These are phyloP conservation scores for Camellia lanceoleosa DNA, from an alignment of 148 eudicot genomes.

Conservation along the genomic window DNA sequence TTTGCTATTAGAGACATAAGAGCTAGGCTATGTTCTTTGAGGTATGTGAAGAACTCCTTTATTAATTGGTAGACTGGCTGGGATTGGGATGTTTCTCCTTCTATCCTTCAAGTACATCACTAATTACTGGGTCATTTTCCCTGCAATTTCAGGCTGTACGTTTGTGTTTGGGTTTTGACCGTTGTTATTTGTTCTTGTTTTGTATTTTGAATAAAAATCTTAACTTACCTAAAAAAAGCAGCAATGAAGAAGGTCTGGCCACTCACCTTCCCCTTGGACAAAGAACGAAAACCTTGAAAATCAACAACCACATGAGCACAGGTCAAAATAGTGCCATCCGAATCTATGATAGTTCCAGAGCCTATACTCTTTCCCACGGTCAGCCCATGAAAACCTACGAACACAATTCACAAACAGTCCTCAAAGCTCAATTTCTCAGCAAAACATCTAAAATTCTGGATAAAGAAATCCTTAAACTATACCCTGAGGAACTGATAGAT, in stretches of 20 bases:
- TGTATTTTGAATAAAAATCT: too few species aligned
- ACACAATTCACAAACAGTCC: background rate
- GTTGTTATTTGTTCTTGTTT: too few species aligned
- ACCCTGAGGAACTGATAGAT: slow-evolving; percentile 77
- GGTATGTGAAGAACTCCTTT: too few species aligned
- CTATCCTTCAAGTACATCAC: too few species aligned
- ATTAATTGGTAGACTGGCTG: too few species aligned
- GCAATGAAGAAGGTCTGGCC: slow-evolving; percentile 9
- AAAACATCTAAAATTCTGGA: slow-evolving; percentile 9
- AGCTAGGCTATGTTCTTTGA: too few species aligned
- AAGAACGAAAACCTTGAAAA: slow-evolving; percentile 53
- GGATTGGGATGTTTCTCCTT: too few species aligned
- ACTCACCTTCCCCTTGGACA: slow-evolving; percentile 74
- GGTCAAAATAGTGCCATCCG: slow-evolving; percentile 68
- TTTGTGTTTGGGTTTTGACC: too few species aligned
- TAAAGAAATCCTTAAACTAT: slow-evolving; percentile 14
- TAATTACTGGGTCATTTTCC: too few species aligned
- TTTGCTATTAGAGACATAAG: too few species aligned
- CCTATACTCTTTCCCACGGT: slow-evolving; percentile 67
- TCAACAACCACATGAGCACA: slow-evolving; percentile 72
- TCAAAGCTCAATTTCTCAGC: slow-evolving; percentile 7
- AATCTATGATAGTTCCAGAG: slow-evolving; percentile 67
- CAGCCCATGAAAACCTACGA: slow-evolving; percentile 62
- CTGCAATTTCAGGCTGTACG: too few species aligned
- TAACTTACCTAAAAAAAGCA: background rate